Evolutionary conservation across 768 basidiomycete species (phyloP), one percentile per base, ranked within the genome.

Genomic region (Chalciporus chontae): DNA sequence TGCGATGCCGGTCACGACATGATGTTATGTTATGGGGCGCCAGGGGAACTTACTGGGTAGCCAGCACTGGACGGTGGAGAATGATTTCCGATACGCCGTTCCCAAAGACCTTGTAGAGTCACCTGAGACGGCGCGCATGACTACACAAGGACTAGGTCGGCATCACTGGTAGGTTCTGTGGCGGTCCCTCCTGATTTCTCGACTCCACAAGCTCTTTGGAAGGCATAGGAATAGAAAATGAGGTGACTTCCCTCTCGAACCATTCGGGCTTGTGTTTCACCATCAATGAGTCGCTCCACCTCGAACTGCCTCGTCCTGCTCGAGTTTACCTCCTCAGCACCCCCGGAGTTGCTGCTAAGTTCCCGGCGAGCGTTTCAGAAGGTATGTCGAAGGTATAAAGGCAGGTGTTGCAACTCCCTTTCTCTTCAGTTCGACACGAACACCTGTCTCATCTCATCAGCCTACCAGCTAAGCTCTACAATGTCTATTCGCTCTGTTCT

Each of bases 401-500:
- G 24, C 17, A 11, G 13, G 32, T 21, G 13, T 9, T 48, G 9
- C n/a, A 36, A 14, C 1, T 15, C 21, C 27, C 15, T 14, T 21
- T 14, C 2, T 32, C 32, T 3, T 45, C 43, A 45, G 43, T 45
- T 24, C 43, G 36, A 19, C 8, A 6, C 38, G 40, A 29, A 40
- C 13, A 47, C 21, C 21, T 21, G 4, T 26, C 31, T 38, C 38
- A 40, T 26, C 40, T 48, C 40, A 34, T 29, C 17, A 27, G 21
- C 26, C 40, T 32, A 3, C 19, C 18, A 47, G 37, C 24, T 15
- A 34, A 54, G 26, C 24, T 44, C 31, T 31, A 29, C 48, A 54
- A 69, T 69, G 66, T 27, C 40, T 49, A 43, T 50, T 19, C 13
- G 60, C 53, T 57, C 58, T 34, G 38, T 47, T 37, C 44, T 66